Evolutionary conservation across 306 rosid species (phyloP).

Genomic region (Quercus gilva): DNA sequence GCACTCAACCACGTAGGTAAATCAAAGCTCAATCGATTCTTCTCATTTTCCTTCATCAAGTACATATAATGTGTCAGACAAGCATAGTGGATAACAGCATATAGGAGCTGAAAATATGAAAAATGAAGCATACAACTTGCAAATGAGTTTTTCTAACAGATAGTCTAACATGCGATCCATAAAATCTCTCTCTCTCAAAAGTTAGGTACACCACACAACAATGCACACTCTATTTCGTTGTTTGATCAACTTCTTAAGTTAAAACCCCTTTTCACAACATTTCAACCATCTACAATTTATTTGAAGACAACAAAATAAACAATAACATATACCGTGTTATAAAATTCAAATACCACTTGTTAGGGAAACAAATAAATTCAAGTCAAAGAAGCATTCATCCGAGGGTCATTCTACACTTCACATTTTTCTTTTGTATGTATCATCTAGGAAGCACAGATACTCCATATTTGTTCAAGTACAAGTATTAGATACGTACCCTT

Average conservation of each 20-base stretch:
- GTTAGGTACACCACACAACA: not conserved
- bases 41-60: slow-evolving; percentile 18
- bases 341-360: not conserved
- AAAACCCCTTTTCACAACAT: not conserved
- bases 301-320: too few species aligned
- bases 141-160: too few species aligned
- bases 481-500: too few species aligned
- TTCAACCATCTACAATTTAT: too few species aligned
- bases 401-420: not conserved
- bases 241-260: not conserved
- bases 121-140: too few species aligned
- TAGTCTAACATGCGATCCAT: too few species aligned
- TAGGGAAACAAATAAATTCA: not conserved
- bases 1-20: not conserved
- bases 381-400: not conserved
- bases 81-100: not conserved
- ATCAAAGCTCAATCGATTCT: slow-evolving; percentile 13
- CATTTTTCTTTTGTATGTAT: too few species aligned
- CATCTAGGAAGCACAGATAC: too few species aligned
- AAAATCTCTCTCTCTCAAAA: too few species aligned
- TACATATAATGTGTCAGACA: not conserved
- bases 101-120: not conserved
- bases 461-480: too few species aligned
- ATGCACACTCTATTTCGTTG: not conserved
- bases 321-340: too few species aligned